Percentiles rank a stretch among this genome's conserved stretches.
These are phyloP conservation scores for Cardiospermum halicacabum DNA, from an alignment of 345 rosid genomes.

Conservation along the genomic window DNA sequence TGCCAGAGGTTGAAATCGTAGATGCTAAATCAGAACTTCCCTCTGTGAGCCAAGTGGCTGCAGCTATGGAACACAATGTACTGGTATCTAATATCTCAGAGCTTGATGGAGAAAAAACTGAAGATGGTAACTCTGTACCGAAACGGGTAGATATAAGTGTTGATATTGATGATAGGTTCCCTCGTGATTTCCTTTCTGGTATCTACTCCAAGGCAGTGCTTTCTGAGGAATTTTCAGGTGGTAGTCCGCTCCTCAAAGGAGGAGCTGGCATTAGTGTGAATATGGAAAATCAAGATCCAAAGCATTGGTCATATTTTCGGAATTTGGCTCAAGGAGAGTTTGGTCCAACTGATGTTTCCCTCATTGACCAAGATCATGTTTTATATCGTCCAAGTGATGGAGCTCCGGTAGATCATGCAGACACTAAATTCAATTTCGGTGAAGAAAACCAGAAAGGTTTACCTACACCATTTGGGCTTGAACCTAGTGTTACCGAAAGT, in stretches of 20 bases:
- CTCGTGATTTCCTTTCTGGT: conserved; percentile 75
- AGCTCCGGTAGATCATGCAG: conserved; percentile 29
- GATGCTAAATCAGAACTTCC: conserved; percentile 32
- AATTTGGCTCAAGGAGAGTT: conserved; percentile 71
- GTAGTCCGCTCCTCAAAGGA: conserved; percentile 37
- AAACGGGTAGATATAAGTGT: conserved; percentile 59
- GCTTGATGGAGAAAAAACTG: conserved; percentile 8
- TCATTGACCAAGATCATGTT: conserved; percentile 52
- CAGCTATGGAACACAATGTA: conserved; percentile 21
- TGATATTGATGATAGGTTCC: conserved; percentile 80
- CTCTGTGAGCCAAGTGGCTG: conserved; percentile 22
- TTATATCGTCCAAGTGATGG: conserved; percentile 34
- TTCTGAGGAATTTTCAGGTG: conserved; percentile 44
- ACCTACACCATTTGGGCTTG: conserved; percentile 28
- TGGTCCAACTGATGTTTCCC: conserved; percentile 46
- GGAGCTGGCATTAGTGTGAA: conserved; percentile 66
- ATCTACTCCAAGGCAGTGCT: conserved; percentile 58
- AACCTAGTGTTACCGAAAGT: conserved; percentile 37
- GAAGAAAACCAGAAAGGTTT: conserved; percentile 30
- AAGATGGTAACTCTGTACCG: conserved; percentile 28
- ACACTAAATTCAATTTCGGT: conserved; percentile 42
- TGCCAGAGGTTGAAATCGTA: conserved; percentile 11
- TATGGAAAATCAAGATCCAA: conserved; percentile 70
- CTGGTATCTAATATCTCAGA: conserved; percentile 15
- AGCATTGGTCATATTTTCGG: conserved; percentile 83